Evolutionary conservation across 768 basidiomycete species (phyloP).

Genomic region (Lepiota brunneoincarnata): DNA sequence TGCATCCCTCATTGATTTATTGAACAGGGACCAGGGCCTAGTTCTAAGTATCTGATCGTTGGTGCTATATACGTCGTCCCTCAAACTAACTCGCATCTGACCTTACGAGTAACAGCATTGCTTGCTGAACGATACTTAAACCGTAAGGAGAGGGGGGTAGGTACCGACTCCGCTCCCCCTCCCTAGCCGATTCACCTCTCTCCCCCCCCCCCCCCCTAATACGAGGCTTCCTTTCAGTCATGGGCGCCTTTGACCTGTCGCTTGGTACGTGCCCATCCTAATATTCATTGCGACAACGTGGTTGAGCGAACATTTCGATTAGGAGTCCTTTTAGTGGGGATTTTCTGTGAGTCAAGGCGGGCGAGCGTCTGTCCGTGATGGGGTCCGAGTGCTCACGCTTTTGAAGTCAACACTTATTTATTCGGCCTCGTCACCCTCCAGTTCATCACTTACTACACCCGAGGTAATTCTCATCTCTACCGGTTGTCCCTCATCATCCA

Average conservation of each 20-base stretch:
- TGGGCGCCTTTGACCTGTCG: background rate
- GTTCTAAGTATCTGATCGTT: no score
- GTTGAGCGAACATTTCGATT: background rate
- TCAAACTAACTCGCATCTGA: no score
- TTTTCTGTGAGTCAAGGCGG: background rate
- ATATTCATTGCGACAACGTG: background rate
- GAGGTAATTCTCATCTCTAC: background rate
- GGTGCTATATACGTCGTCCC: no score
- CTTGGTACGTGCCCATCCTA: background rate
- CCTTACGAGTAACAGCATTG: no score
- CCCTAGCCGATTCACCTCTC: no score
- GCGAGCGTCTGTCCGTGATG: no score
- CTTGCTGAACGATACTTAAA: no score
- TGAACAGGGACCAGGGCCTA: no score
- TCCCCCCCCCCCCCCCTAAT: no score
- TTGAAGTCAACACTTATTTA: constrained; percentile 11
- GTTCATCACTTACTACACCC: constrained; percentile 5
- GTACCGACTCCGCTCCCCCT: no score
- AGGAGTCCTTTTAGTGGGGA: background rate
- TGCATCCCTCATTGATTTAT: no score
- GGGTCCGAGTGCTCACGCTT: background rate
- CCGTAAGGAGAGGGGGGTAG: no score
- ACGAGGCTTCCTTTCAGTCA: background rate
- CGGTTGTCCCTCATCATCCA: background rate
- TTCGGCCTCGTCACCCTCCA: constrained; percentile 11